Conservation (phyloP, 768 basidiomycete genomes). For the Lentinula boryana region DNA sequence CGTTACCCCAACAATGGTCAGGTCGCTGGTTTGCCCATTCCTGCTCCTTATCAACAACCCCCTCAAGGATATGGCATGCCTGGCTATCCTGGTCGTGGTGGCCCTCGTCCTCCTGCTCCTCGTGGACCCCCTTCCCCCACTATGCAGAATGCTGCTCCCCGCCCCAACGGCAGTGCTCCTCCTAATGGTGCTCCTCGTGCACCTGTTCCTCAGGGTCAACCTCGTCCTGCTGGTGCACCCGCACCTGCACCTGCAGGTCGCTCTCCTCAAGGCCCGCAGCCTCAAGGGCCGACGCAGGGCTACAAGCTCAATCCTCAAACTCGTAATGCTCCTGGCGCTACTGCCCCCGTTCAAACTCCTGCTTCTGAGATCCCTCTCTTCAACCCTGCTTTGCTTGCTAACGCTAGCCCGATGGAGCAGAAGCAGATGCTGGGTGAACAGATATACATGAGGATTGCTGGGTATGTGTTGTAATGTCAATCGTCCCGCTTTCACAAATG, state of each 20-base stretch:
- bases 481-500: background rate
- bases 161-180: constrained; percentile 56
- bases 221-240: constrained; percentile 30
- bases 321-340: constrained; percentile 24
- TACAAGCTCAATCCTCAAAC: constrained; percentile 27
- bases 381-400: constrained; percentile 43
- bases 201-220: constrained; percentile 36
- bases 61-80: constrained; percentile 72
- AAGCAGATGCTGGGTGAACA: constrained; percentile 99
- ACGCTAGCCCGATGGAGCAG: constrained; percentile 78
- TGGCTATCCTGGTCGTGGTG: constrained; percentile 52
- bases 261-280: constrained; percentile 20
- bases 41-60: constrained; percentile 67
- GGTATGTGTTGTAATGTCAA: constrained; percentile 41
- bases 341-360: constrained; percentile 24
- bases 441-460: constrained; percentile 85
- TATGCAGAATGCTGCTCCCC: constrained; percentile 57
- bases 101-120: constrained; percentile 49
- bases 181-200: constrained; percentile 48
- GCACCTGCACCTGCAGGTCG: constrained; percentile 28
- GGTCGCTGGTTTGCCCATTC: constrained; percentile 72
- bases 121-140: constrained; percentile 69
- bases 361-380: constrained; percentile 36
- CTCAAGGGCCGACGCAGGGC: constrained; percentile 24
- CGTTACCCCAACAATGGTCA: constrained; percentile 73